Evolutionary conservation across 140 eudicot species (phyloP).

Genomic region (Anethum foeniculum): DNA sequence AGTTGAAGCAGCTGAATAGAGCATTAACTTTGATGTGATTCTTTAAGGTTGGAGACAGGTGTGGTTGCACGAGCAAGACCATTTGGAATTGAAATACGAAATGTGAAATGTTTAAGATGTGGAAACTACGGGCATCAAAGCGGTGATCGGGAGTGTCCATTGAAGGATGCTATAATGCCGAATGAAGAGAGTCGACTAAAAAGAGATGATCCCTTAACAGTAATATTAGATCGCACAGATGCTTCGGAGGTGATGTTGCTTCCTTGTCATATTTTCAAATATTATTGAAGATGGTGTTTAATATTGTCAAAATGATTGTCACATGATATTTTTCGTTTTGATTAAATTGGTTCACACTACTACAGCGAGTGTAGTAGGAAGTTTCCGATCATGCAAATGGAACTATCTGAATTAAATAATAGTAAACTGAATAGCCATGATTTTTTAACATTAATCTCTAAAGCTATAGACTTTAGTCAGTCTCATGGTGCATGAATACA

Average conservation of each 20-base stretch:
- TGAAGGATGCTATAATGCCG: constrained; percentile 93
- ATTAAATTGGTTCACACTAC: not conserved
- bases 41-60: constrained; percentile 86
- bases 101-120: constrained; percentile 94
- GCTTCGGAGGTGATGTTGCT: constrained; percentile 56
- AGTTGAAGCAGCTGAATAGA: not conserved
- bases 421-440: not conserved
- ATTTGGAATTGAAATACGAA: constrained; percentile 89
- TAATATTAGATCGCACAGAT: constrained; percentile 84
- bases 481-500: not conserved
- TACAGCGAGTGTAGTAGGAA: not conserved
- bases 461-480: not conserved
- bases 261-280: constrained; percentile 1
- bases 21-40: constrained; percentile 12
- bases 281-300: not conserved
- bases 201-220: constrained; percentile 90
- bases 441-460: not conserved
- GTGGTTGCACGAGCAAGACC: constrained; percentile 74
- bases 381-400: not conserved
- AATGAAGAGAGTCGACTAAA: constrained; percentile 86
- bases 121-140: constrained; percentile 93
- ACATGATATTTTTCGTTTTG: not conserved
- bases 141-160: constrained; percentile 98
- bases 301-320: not conserved
- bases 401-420: not conserved